Base-by-base conservation (phyloP, 2,329 filamentous ascomycete species). In the Dactylellina sp. region DNA sequence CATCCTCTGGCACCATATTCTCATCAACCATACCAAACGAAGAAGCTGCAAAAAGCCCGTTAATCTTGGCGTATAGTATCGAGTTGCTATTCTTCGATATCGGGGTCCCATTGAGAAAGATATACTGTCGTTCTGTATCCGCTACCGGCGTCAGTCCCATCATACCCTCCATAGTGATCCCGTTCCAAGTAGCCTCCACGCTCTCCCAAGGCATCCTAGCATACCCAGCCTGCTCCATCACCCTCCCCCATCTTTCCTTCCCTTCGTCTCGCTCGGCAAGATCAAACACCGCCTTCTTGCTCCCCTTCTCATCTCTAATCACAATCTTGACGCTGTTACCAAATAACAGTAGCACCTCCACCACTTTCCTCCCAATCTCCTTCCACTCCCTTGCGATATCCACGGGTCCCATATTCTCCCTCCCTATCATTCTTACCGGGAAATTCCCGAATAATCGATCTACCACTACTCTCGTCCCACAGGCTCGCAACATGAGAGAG, bases 41-140 rank as follows among this genome's bases (percentile, higher is more conserved):
- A 0, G 95, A 98, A 42, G 86, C 85, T 2, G 84, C 81, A 80
- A 98, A 97, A 0, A 93, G 79, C 20, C 84, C 85, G 80, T 98
- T 98, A 70, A 97, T 84, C 68, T 90, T 88, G 60, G 91, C 88
- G 77, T 91, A 96, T 0, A 98, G 80, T 5, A 90, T 81, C 42
- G 77, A 77, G 24, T 66, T 75, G 18, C 25, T 24, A 2, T 46
- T 39, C 24, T 63, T 70, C 1, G 60, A 47, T 22, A 78, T 59
- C 7, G 77, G 75, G 7, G 75, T 64, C 1, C 60, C 71, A 42
- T 79, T 78, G 7, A 79, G 11, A 46, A 60, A 76, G 7, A 79
- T 44, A 68, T 75, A 79, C 60, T 79, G 78, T 9, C 63, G 47
- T 18, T 60, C 62, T 2, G 32, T 42, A 65, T 65, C 68, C n/a